phyloP scores from a whole-genome alignment of 179 eudicot species.

The Sideroxylon spinosum region DNA sequence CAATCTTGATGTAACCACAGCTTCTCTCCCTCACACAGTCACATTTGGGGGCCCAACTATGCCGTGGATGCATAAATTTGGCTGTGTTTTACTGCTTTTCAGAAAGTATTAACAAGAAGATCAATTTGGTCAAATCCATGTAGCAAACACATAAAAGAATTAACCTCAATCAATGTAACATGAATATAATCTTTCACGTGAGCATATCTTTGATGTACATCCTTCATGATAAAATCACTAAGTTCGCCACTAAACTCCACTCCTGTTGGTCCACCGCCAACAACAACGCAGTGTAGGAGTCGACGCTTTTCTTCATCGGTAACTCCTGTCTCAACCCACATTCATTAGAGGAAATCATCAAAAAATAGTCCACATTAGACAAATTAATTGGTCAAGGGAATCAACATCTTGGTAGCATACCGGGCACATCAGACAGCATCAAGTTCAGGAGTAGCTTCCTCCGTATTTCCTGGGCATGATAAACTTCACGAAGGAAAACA shows the following conservation, averaged over 20 bases:
- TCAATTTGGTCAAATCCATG: not conserved
- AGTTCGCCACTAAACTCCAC: conserved; percentile 99
- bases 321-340: conserved; percentile 46
- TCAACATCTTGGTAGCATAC: conserved; percentile 28
- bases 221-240: conserved; percentile 84
- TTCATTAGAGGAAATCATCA: conserved; percentile 13
- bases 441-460: conserved; percentile 78
- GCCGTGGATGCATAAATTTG: no score
- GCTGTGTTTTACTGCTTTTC: not conserved
- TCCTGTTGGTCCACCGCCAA: conserved; percentile 99
- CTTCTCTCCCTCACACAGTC: no score
- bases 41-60: no score
- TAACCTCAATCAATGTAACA: conserved; percentile 91
- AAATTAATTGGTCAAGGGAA: not conserved
- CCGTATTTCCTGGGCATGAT: conserved; percentile 94
- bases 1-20: no score
- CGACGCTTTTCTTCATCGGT: conserved; percentile 78
- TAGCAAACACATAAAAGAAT: not conserved
- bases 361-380: not conserved
- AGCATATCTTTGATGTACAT: conserved; percentile 76
- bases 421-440: conserved; percentile 96
- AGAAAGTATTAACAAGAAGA: not conserved
- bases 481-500: conserved; percentile 85
- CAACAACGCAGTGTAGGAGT: conserved; percentile 90
- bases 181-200: conserved; percentile 85